phyloP scores from a whole-genome alignment of 2,329 filamentous ascomycete species.

The Trichoderma sp. region DNA sequence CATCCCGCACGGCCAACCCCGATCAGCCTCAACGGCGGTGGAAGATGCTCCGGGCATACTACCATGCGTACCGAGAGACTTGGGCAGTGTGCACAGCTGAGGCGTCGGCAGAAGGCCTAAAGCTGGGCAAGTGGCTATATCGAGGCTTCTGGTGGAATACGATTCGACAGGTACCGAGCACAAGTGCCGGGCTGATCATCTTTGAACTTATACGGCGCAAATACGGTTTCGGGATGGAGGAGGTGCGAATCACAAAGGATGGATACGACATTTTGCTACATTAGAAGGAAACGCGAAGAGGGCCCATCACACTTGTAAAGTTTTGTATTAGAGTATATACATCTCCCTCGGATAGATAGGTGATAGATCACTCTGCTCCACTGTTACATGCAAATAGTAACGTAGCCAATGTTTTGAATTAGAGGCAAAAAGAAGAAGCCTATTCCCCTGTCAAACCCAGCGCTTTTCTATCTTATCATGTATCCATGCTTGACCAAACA shows the following conservation, averaged over 20 bases:
- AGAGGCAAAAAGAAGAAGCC: background rate
- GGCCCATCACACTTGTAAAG: background rate
- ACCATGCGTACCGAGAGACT: constrained; percentile 67
- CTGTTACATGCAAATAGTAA: background rate
- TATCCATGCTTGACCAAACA: background rate
- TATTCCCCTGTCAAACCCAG: background rate
- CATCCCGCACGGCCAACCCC: constrained; percentile 30
- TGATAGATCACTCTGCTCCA: constrained; percentile 1
- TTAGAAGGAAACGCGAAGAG: constrained; percentile 21
- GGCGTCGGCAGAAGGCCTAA: constrained; percentile 53
- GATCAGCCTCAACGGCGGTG: constrained; percentile 39
- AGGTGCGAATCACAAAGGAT: constrained; percentile 63
- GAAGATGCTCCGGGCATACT: constrained; percentile 62
- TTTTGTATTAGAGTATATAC: constrained; percentile 14
- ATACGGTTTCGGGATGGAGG: constrained; percentile 62
- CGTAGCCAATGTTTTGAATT: background rate
- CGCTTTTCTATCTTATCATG: background rate
- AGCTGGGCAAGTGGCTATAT: constrained; percentile 63
- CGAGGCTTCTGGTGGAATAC: constrained; percentile 70
- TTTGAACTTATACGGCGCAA: constrained; percentile 74
- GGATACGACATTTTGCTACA: constrained; percentile 67
- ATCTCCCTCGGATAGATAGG: background rate
- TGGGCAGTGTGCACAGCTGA: constrained; percentile 57
- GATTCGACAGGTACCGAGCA: constrained; percentile 71
- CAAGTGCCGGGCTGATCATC: constrained; percentile 72